Base-by-base conservation (phyloP, 2,329 filamentous ascomycete genomes). In the Hypoxylon sp. region DNA sequence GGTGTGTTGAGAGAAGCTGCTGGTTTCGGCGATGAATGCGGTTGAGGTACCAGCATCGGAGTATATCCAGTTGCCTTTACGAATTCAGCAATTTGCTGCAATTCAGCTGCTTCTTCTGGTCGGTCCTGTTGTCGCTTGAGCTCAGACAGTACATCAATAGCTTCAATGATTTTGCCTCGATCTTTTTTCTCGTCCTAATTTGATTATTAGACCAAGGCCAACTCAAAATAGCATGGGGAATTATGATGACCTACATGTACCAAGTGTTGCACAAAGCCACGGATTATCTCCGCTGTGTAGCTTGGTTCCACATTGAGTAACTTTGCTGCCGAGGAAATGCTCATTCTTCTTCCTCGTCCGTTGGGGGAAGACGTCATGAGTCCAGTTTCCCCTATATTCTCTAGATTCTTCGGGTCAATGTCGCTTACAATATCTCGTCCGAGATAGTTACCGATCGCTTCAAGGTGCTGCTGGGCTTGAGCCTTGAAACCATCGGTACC, bases 1-100 rank as follows among this genome's bases (percentile, higher is more conserved):
- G 96, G 96, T 79, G 93, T 90, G 31, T 87, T 84, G 51, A 81
- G 74, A 61, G 83, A 75, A 13, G 77, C 75, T 2, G 74, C 61
- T 48, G 67, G 53, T 24, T 66, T 66, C 39, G 64, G 42, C 19
- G 54, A 42, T 17, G 61, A 33, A 14, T 53, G 62, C n/a, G 60
- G 55, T 42, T 70, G 61, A 59, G 76, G 69, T 10, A 39, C 17
- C 13, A 59, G 8, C 19, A 50, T 22, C 26, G 54, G 66, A n/a
- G 50, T 35, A 26, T 24, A 60, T 24, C 54, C 69, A 29, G 73
- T 74, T 31, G 51, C 63, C 11, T 66, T 72, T 29, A 76, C 66
- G 19, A 77, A 75, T 17, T 73, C 71, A 4, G 73, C 74, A 17
- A 71, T 61, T 22, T 75, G 66, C 37, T 73, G 67, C 3, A 78